phyloP scores from a whole-genome alignment of 768 basidiomycete genomes.

The Trametes sanguinea region DNA sequence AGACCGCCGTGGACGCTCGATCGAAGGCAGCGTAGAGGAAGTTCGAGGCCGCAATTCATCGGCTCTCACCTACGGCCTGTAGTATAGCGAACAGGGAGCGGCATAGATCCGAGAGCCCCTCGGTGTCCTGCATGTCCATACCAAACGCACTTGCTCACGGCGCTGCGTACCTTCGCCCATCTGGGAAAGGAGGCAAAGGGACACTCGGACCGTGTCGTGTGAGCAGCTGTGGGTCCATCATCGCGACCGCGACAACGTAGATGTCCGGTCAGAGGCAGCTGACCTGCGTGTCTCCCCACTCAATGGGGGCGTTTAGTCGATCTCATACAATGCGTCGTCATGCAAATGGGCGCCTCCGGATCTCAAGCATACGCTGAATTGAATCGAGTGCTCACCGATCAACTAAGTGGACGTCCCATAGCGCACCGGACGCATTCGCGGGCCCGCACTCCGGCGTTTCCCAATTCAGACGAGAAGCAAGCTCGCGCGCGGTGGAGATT shows the following conservation, averaged over 20 bases:
- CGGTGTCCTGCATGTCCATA: neutral
- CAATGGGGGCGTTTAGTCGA: too few species aligned
- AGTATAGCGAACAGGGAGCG: neutral
- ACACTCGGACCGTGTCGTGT: neutral
- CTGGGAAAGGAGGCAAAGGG: neutral
- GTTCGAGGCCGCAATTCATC: too few species aligned
- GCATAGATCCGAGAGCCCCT: neutral
- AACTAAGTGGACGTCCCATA: too few species aligned
- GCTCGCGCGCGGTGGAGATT: neutral
- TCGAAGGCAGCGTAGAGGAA: too few species aligned
- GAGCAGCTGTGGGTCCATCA: slow-evolving; percentile 4
- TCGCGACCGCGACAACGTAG: neutral
- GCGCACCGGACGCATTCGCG: neutral
- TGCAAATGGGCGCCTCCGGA: neutral
- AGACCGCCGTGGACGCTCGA: too few species aligned
- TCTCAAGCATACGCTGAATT: neutral
- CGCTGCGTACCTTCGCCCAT: neutral
- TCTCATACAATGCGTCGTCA: neutral
- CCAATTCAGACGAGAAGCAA: neutral
- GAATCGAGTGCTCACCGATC: neutral
- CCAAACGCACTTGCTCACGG: neutral
- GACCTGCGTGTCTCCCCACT: neutral
- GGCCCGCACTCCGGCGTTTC: neutral
- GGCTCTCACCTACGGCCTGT: neutral
- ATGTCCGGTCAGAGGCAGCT: neutral